Percentiles rank a stretch among this genome's conserved stretches.
These are phyloP conservation scores for Schizophyllum amplum DNA, from an alignment of 1,284 basidiomycete genomes.

Conservation along the genomic window DNA sequence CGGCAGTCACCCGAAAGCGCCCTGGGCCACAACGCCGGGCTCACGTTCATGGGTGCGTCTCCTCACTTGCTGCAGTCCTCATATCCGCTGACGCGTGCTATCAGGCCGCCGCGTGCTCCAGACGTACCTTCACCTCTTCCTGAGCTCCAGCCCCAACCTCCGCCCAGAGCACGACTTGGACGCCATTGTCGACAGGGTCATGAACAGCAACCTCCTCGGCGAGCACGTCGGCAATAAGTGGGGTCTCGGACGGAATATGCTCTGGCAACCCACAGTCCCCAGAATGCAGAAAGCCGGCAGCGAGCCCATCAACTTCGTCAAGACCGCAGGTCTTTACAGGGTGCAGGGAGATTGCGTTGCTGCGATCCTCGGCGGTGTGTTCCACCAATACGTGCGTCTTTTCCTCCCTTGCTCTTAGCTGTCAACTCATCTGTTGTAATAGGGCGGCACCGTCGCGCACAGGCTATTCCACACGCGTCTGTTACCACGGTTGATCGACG, in stretches of 20 bases:
- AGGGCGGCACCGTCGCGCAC: constrained; percentile 58
- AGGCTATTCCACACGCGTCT: constrained; percentile 61
- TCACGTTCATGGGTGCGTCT: constrained; percentile 57
- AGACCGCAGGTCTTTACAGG: constrained; percentile 62
- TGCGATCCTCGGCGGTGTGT: constrained; percentile 69
- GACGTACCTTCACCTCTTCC: constrained; percentile 61
- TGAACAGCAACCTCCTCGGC: constrained; percentile 64
- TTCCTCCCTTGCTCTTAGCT: not conserved
- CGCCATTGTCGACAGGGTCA: constrained; percentile 38
- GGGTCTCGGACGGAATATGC: constrained; percentile 57
- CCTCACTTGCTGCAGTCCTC: constrained; percentile 1
- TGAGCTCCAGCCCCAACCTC: constrained; percentile 49
- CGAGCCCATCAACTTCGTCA: constrained; percentile 21
- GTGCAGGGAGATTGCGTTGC: constrained; percentile 69
- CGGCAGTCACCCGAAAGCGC: constrained; percentile 55
- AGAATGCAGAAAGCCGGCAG: not conserved
- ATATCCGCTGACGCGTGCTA: constrained; percentile 1
- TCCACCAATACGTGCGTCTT: constrained; percentile 65
- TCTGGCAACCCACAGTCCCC: constrained; percentile 55
- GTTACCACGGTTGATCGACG: constrained; percentile 42
- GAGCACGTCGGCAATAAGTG: constrained; percentile 65
- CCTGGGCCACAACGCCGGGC: constrained; percentile 60
- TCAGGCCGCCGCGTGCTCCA: constrained; percentile 68
- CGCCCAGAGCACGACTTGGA: constrained; percentile 47
- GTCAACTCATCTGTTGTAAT: constrained; percentile 1